Percentiles rank a stretch among this genome's conserved stretches.
phyloP scores from a whole-genome alignment of 140 eudicot species.

The Erigeron philadelphicus region DNA sequence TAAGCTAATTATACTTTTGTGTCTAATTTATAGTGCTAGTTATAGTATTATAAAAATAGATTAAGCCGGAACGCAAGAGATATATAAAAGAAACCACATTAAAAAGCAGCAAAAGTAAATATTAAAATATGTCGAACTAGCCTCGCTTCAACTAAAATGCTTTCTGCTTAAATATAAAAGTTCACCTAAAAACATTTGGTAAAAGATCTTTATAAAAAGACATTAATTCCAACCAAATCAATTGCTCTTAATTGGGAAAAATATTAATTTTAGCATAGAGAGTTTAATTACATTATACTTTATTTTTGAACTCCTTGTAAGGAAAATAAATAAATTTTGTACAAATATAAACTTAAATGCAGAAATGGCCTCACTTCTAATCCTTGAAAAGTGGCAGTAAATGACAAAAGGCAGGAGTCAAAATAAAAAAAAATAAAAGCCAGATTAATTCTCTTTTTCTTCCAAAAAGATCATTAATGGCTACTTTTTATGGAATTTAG shows the following conservation, averaged over 20 bases:
- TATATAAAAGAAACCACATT: background rate
- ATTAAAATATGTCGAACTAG: background rate
- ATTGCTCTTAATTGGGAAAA: conserved; percentile 23
- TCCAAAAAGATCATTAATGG: conserved; percentile 19
- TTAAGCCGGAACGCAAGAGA: too few species aligned
- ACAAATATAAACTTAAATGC: conserved; percentile 14
- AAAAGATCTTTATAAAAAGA: background rate
- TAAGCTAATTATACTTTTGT: too few species aligned
- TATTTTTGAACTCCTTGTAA: conserved; percentile 17
- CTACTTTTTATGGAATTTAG: conserved; percentile 10
- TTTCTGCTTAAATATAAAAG: background rate
- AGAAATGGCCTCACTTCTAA: conserved; percentile 10
- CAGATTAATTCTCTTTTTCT: conserved; percentile 12
- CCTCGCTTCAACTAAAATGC: conserved; percentile 11
- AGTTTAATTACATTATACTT: background rate
- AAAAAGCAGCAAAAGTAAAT: conserved; percentile 19
- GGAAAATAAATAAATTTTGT: conserved; percentile 18
- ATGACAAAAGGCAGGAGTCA: conserved; percentile 26
- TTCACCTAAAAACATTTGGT: background rate
- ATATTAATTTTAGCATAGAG: conserved; percentile 11
- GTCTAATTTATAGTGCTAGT: too few species aligned
- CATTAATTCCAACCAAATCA: conserved; percentile 3
- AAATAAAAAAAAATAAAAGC: conserved; percentile 1
- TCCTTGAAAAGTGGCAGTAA: conserved; percentile 17
- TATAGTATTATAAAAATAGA: too few species aligned